Conservation (phyloP, 139 green algal genomes). For the Spirogloea muscicola region DNA sequence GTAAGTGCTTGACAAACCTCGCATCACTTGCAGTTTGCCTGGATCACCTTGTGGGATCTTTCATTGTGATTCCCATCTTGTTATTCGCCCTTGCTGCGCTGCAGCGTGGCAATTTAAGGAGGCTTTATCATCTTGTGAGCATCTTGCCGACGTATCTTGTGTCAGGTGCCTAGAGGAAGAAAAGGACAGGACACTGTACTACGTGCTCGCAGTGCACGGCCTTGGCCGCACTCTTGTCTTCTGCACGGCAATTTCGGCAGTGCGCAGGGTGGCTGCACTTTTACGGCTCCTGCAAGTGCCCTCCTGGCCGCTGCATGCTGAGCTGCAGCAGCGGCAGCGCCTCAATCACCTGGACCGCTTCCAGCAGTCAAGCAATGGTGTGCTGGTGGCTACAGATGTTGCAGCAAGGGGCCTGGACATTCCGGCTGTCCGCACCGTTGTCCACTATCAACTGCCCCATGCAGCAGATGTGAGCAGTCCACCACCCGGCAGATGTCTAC, state of each 20-base stretch:
- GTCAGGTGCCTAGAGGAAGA: slow-evolving; percentile 58
- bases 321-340: slow-evolving; percentile 90
- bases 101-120: no score
- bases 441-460: slow-evolving; percentile 93
- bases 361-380: slow-evolving; percentile 56
- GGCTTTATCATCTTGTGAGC: slow-evolving; percentile 9
- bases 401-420: slow-evolving; percentile 92
- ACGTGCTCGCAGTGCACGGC: slow-evolving; percentile 63
- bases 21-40: not conserved
- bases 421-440: slow-evolving; percentile 62
- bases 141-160: slow-evolving; percentile 43
- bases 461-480: slow-evolving; percentile 48
- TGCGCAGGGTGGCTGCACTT: slow-evolving; percentile 73
- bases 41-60: not conserved
- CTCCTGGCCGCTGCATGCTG: slow-evolving; percentile 68
- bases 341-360: slow-evolving; percentile 94
- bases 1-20: slow-evolving; percentile 44
- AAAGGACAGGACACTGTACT: slow-evolving; percentile 80
- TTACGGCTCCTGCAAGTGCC: slow-evolving; percentile 69
- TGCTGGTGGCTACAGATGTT: slow-evolving; percentile 93
- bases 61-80: not conserved
- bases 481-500: no score
- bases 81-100: not conserved
- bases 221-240: slow-evolving; percentile 85
- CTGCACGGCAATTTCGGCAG: slow-evolving; percentile 78